phyloP scores from a whole-genome alignment of 257 asterid genomes.

The Solanum paucissectum region DNA sequence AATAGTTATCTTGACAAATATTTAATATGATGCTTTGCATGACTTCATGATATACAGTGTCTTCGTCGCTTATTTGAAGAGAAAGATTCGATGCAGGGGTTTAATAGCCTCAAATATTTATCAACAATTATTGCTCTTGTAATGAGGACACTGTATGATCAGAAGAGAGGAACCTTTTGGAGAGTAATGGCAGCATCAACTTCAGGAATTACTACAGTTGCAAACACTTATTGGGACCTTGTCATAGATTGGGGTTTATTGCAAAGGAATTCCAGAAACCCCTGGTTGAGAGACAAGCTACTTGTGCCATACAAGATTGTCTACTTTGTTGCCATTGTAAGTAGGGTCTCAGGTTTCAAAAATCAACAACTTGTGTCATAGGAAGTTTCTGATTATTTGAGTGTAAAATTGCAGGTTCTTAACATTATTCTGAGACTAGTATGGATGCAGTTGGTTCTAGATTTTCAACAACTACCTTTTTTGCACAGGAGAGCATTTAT shows the following conservation, averaged over 20 bases:
- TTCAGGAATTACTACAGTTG: constrained; percentile 53
- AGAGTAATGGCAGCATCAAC: constrained; percentile 40
- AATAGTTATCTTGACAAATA: neutral
- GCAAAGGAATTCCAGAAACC: constrained; percentile 41
- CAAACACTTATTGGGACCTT: constrained; percentile 70
- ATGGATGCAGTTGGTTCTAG: constrained; percentile 87
- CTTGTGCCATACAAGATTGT: constrained; percentile 49
- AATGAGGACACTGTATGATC: constrained; percentile 38
- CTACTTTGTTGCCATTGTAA: constrained; percentile 71
- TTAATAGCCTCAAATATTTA: constrained; percentile 48
- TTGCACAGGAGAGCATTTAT: constrained; percentile 44
- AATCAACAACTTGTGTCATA: neutral
- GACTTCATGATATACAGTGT: constrained; percentile 26
- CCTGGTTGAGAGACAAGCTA: constrained; percentile 80
- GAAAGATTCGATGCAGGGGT: constrained; percentile 32
- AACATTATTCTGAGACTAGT: constrained; percentile 63
- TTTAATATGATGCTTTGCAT: neutral
- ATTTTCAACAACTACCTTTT: constrained; percentile 25
- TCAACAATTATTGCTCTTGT: constrained; percentile 63
- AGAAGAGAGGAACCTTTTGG: constrained; percentile 19
- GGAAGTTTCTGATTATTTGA: neutral
- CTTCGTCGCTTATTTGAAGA: constrained; percentile 58
- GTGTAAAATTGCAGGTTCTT: constrained; percentile 30
- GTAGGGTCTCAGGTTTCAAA: neutral
- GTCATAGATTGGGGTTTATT: constrained; percentile 76